phyloP scores from a whole-genome alignment of 805 yeast species.

The Jamesozyma jinghongensis region DNA sequence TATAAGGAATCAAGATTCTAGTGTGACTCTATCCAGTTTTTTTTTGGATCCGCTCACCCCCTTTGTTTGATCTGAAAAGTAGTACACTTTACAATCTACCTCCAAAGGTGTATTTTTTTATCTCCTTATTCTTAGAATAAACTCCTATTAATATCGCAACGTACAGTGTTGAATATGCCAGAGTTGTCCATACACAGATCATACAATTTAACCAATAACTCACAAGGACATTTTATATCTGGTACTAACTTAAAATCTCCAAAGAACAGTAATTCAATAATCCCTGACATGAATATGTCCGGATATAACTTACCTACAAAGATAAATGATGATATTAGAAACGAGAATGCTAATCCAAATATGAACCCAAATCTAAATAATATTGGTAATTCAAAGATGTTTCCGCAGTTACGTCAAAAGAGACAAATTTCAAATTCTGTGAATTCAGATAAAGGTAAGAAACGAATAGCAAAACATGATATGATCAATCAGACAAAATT shows the following conservation, averaged over 20 bases:
- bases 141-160: no score
- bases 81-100: no score
- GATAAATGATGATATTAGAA: background rate
- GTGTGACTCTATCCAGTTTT: no score
- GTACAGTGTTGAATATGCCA: constrained; percentile 3
- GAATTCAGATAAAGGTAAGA: constrained; percentile 12
- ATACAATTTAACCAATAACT: background rate
- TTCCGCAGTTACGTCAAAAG: constrained; percentile 12
- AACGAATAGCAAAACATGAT: constrained; percentile 16
- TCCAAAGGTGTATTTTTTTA: no score
- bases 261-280: no score
- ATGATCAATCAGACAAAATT: constrained; percentile 1
- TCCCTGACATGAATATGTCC: background rate
- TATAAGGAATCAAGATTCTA: no score
- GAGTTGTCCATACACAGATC: constrained; percentile 3
- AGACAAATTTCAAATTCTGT: constrained; percentile 19
- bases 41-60: no score
- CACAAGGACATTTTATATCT: background rate
- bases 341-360: no score
- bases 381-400: background rate
- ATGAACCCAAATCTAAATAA: background rate
- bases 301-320: background rate
- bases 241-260: background rate
- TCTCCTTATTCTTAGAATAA: no score
- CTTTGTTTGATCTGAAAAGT: no score